Evolutionary conservation across 2,329 filamentous ascomycete genomes (phyloP).

Genomic region (Penicillium sclerotiorum): DNA sequence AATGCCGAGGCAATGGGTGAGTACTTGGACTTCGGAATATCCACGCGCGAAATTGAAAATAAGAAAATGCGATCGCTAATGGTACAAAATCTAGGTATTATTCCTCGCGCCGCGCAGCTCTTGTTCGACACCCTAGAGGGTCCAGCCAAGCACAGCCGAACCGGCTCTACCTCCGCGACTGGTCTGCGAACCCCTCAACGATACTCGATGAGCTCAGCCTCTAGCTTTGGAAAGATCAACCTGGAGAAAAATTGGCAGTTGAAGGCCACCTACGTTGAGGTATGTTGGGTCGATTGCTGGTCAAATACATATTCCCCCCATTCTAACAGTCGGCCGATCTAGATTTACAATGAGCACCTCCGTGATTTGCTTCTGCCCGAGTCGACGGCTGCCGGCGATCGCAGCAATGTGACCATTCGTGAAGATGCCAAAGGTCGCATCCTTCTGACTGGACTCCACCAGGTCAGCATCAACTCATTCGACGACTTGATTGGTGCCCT

Average conservation of each 20-base stretch:
- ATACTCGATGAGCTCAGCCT: slow-evolving; percentile 67
- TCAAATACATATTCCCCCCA: not conserved
- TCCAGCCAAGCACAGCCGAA: slow-evolving; percentile 56
- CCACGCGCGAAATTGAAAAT: not conserved
- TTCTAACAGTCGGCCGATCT: not conserved
- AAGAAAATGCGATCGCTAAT: not conserved
- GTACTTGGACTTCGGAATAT: slow-evolving; percentile 31
- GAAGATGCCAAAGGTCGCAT: slow-evolving; percentile 96
- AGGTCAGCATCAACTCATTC: slow-evolving; percentile 85
- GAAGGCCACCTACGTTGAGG: slow-evolving; percentile 86
- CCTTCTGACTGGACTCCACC: slow-evolving; percentile 83
- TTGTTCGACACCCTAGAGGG: slow-evolving; percentile 86
- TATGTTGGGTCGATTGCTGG: slow-evolving; percentile 30
- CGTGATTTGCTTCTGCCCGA: slow-evolving; percentile 87
- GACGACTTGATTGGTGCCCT: slow-evolving; percentile 88
- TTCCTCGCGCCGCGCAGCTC: slow-evolving; percentile 82
- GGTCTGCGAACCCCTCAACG: slow-evolving; percentile 78
- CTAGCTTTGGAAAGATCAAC: slow-evolving; percentile 46
- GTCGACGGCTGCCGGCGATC: slow-evolving; percentile 67
- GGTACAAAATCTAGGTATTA: slow-evolving; percentile 73
- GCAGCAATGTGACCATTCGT: slow-evolving; percentile 81
- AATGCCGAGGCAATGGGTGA: slow-evolving; percentile 76
- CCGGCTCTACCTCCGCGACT: slow-evolving; percentile 72
- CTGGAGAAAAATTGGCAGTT: slow-evolving; percentile 82
- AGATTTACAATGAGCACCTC: slow-evolving; percentile 97